Evolutionary conservation across 768 basidiomycete species (phyloP).

Genomic region (Mycena pura): DNA sequence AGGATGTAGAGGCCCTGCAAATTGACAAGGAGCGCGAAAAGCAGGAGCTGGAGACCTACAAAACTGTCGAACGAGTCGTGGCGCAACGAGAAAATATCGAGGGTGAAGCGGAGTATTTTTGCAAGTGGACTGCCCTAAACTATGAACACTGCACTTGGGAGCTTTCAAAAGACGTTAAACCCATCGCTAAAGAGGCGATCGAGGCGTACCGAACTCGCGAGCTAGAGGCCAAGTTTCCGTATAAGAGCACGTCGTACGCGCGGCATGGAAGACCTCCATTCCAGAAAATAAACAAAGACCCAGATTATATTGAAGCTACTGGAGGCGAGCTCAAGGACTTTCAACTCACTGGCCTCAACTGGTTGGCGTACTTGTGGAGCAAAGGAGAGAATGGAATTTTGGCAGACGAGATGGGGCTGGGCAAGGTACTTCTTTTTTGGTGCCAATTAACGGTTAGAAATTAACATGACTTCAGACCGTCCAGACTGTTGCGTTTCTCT

Average conservation of each 20-base stretch:
- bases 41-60: slow-evolving; percentile 90
- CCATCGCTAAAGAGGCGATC: slow-evolving; percentile 79
- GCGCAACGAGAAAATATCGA: slow-evolving; percentile 71
- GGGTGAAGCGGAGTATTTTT: slow-evolving; percentile 82
- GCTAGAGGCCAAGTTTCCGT: slow-evolving; percentile 81
- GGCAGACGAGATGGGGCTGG: slow-evolving; percentile 99
- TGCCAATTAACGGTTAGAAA: no score
- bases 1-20: slow-evolving; percentile 88
- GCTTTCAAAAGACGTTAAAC: slow-evolving; percentile 75
- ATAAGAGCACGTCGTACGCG: slow-evolving; percentile 76
- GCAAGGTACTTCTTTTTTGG: slow-evolving; percentile 66
- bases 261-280: slow-evolving; percentile 77
- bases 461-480: slow-evolving; percentile 65
- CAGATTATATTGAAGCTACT: slow-evolving; percentile 78
- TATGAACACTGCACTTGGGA: slow-evolving; percentile 99
- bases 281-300: slow-evolving; percentile 85
- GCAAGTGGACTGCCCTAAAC: slow-evolving; percentile 95
- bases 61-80: slow-evolving; percentile 91
- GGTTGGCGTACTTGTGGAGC: slow-evolving; percentile 97
- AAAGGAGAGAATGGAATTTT: slow-evolving; percentile 96
- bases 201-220: slow-evolving; percentile 81
- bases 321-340: slow-evolving; percentile 96
- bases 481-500: slow-evolving; percentile 94
- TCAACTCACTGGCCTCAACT: slow-evolving; percentile 96
- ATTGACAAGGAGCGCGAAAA: slow-evolving; percentile 91